Evolutionary conservation across 2,329 filamentous ascomycete genomes (phyloP).

Genomic region (Fusarium lateritium): DNA sequence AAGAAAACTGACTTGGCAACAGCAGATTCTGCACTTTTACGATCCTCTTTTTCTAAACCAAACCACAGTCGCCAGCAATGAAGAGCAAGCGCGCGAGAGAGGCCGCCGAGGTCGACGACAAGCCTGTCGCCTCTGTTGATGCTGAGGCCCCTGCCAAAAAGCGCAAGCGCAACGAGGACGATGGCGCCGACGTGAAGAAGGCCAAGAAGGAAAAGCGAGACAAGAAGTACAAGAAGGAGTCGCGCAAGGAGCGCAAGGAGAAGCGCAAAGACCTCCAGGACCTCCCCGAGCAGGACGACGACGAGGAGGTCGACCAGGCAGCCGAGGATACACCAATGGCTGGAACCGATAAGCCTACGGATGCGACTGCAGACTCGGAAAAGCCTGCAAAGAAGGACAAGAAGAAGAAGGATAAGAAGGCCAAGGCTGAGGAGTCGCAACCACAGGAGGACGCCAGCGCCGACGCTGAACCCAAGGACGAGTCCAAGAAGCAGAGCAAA

Average conservation of each 20-base stretch:
- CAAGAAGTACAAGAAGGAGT: constrained; percentile 54
- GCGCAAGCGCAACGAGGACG: constrained; percentile 55
- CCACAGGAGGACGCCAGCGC: constrained; percentile 33
- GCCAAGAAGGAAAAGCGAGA: constrained; percentile 56
- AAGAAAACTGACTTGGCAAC: constrained; percentile 25
- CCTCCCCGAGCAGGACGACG: constrained; percentile 54
- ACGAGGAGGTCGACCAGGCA: constrained; percentile 38
- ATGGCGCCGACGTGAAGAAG: constrained; percentile 48
- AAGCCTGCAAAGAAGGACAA: constrained; percentile 48
- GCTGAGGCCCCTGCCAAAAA: constrained; percentile 53
- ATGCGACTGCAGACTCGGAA: constrained; percentile 36
- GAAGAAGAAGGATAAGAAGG: constrained; percentile 50
- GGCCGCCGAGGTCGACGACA: constrained; percentile 50
- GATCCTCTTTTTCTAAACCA: constrained; percentile 6
- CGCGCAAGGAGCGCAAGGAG: constrained; percentile 59
- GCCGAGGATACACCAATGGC: constrained; percentile 45
- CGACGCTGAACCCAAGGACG: constrained; percentile 48
- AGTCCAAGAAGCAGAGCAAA: constrained; percentile 54
- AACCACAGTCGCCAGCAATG: constrained; percentile 35
- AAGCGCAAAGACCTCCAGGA: constrained; percentile 58
- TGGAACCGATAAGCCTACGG: constrained; percentile 43
- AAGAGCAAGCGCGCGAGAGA: constrained; percentile 60
- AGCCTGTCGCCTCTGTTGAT: constrained; percentile 39
- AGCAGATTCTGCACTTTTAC: constrained; percentile 26
- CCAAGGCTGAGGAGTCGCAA: constrained; percentile 48